These are phyloP conservation scores for Mollisiaceae sp. DNA, from an alignment of 2,329 filamentous ascomycete species.

Conservation along the genomic window DNA sequence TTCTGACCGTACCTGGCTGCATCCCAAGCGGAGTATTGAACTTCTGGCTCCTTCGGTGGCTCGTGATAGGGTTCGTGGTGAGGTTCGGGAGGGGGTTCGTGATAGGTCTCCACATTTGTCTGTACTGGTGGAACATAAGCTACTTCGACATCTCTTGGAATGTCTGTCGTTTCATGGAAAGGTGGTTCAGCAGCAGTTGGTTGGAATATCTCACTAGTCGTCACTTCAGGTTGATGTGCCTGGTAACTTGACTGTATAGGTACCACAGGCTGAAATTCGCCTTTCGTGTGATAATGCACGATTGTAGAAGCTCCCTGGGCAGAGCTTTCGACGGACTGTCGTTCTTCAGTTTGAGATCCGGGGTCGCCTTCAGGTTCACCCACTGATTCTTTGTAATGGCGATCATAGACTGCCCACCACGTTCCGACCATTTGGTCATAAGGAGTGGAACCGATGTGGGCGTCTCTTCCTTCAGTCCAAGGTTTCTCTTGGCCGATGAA, in stretches of 20 bases:
- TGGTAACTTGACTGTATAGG: conserved; percentile 26
- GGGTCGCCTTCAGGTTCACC: conserved; percentile 18
- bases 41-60: conserved; percentile 27
- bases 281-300: conserved; percentile 43
- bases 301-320: conserved; percentile 32
- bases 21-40: conserved; percentile 46
- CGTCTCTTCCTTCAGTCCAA: conserved; percentile 71
- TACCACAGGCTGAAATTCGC: conserved; percentile 39
- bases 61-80: conserved; percentile 3
- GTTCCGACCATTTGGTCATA: conserved; percentile 84
- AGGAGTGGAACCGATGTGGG: conserved; percentile 60
- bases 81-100: conserved; percentile 7
- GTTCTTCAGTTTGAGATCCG: conserved; percentile 18
- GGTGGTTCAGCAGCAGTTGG: conserved; percentile 32
- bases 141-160: conserved; percentile 36
- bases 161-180: conserved; percentile 33
- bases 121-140: conserved; percentile 40
- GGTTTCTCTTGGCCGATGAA: conserved; percentile 94
- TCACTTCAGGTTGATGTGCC: conserved; percentile 30
- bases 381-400: conserved; percentile 71
- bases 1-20: conserved; percentile 54
- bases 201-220: conserved; percentile 36
- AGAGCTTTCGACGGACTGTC: conserved; percentile 35
- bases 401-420: conserved; percentile 96
- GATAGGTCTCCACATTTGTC: conserved; percentile 29